Conservation (phyloP, 306 rosid genomes). For the Lotus japonicus region DNA sequence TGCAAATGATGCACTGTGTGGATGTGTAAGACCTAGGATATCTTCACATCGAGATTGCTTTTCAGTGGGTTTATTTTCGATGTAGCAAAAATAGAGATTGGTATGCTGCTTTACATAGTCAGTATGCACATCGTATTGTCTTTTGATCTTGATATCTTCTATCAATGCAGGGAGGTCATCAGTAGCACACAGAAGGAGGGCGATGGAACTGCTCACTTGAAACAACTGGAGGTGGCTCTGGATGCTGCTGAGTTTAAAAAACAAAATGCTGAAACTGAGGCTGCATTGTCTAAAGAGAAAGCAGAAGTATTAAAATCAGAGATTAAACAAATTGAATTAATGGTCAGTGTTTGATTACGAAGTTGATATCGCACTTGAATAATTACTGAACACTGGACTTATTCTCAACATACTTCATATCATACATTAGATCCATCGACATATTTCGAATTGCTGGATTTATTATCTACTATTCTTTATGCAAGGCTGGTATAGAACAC, state of each 20-base stretch:
- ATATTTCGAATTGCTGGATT: slow-evolving; percentile 19
- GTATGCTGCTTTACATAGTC: not conserved
- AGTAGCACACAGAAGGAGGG: slow-evolving; percentile 61
- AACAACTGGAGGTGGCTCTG: slow-evolving; percentile 79
- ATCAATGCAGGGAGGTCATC: slow-evolving; percentile 70
- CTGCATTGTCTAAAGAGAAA: slow-evolving; percentile 54
- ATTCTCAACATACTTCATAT: slow-evolving; percentile 8
- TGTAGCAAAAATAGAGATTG: not conserved
- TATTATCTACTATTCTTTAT: slow-evolving; percentile 8
- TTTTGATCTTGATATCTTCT: slow-evolving; percentile 22
- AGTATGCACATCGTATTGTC: not conserved
- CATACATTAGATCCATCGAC: slow-evolving; percentile 14
- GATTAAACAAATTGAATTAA: slow-evolving; percentile 48
- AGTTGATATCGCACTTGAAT: not conserved
- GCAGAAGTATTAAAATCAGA: slow-evolving; percentile 62
- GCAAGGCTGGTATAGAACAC: slow-evolving; percentile 9
- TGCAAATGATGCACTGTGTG: not conserved
- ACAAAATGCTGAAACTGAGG: slow-evolving; percentile 72
- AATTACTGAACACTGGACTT: slow-evolving; percentile 5
- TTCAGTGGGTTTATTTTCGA: not conserved
- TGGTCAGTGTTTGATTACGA: slow-evolving; percentile 47
- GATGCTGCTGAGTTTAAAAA: slow-evolving; percentile 64
- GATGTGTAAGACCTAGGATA: slow-evolving; percentile 4
- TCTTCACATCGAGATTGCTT: slow-evolving; percentile 8
- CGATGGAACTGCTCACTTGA: slow-evolving; percentile 59